Percentiles rank a stretch among this genome's conserved stretches.
These are phyloP conservation scores for Excoecaria cochinchinensis DNA, from an alignment of 345 rosid species.

Conservation along the genomic window DNA sequence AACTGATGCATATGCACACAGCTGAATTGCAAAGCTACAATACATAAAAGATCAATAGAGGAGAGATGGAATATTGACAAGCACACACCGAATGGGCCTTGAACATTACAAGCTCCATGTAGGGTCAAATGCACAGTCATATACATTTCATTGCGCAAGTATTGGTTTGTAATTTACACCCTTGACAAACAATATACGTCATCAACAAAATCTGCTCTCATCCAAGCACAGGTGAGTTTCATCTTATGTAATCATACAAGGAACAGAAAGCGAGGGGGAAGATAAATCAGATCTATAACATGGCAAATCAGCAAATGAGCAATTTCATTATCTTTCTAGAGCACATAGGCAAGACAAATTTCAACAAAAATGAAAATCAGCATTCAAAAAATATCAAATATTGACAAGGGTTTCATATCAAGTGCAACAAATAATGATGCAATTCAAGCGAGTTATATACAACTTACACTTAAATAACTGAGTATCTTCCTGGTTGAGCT, in stretches of 20 bases:
- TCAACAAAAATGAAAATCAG: neutral
- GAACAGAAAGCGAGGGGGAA: too few species aligned
- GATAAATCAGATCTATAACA: neutral
- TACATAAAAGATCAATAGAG: neutral
- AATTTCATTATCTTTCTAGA: neutral
- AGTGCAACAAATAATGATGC: neutral
- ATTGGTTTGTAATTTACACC: neutral
- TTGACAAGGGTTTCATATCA: neutral
- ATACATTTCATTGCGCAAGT: too few species aligned
- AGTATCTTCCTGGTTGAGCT: slow-evolving; percentile 86
- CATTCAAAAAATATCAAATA: neutral
- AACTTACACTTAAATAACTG: slow-evolving; percentile 58
- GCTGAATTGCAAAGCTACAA: slow-evolving; percentile 17
- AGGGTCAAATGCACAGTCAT: neutral
- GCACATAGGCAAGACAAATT: neutral
- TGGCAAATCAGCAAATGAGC: neutral
- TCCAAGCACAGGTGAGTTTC: neutral
- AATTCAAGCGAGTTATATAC: neutral
- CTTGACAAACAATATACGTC: neutral
- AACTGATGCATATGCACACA: slow-evolving; percentile 18
- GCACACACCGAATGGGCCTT: neutral
- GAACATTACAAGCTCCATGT: neutral
- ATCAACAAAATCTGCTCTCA: neutral
- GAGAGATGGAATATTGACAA: neutral
- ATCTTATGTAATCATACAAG: neutral